Percentiles rank a stretch among this genome's conserved stretches.
Evolutionary conservation across 352 stramenopile genomes (phyloP).

Genomic region (Phytophthora colocasiae): DNA sequence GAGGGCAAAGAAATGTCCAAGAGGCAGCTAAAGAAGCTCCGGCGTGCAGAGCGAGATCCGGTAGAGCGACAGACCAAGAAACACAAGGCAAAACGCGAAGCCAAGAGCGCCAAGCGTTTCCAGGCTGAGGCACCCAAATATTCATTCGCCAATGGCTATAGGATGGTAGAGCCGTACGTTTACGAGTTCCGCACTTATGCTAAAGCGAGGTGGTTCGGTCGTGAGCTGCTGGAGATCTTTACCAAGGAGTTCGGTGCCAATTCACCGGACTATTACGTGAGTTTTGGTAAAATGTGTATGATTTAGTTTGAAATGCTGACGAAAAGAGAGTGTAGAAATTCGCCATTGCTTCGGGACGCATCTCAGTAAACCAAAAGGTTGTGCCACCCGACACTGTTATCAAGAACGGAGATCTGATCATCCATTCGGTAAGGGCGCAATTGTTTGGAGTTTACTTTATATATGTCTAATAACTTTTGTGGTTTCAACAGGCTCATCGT

Average conservation of each 20-base stretch:
- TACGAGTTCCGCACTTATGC: slow-evolving; percentile 96
- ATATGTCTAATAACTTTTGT: neutral
- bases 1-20: slow-evolving; percentile 40
- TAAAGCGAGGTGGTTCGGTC: slow-evolving; percentile 95
- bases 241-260: slow-evolving; percentile 86
- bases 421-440: slow-evolving; percentile 79
- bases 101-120: slow-evolving; percentile 50
- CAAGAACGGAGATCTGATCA: slow-evolving; percentile 94
- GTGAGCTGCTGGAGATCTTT: slow-evolving; percentile 94
- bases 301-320: neutral
- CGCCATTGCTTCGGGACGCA: slow-evolving; percentile 94
- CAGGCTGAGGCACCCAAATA: slow-evolving; percentile 61
- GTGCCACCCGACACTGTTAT: slow-evolving; percentile 84
- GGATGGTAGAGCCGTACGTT: slow-evolving; percentile 93
- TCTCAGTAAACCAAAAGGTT: slow-evolving; percentile 92
- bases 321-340: slow-evolving; percentile 60
- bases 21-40: slow-evolving; percentile 57
- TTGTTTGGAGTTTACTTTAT: neutral
- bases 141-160: slow-evolving; percentile 73
- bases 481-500: slow-evolving; percentile 85
- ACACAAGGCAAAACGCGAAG: slow-evolving; percentile 55
- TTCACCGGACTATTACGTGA: slow-evolving; percentile 87
- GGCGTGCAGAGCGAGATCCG: slow-evolving; percentile 36
- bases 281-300: slow-evolving; percentile 2
- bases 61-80: slow-evolving; percentile 51